Base-by-base conservation (phyloP, 2,329 filamentous ascomycete species). In the Alternaria burnsii region DNA sequence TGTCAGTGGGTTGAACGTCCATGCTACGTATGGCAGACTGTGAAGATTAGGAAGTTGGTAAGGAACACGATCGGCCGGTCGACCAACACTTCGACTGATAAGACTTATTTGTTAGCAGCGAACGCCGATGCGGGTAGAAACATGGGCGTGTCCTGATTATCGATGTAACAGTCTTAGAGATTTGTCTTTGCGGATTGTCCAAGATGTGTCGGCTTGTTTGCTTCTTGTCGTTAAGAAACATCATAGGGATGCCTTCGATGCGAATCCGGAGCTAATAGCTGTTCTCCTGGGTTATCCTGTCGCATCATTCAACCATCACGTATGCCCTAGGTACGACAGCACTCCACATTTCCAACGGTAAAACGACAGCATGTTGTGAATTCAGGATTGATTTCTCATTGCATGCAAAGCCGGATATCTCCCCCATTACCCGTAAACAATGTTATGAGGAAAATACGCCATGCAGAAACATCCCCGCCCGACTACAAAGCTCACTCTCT, bases 341-440 rank as follows among this genome's bases (percentile, higher is more conserved):
- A 24, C 12, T 16, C 12, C 20, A 22, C 1, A 42, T 9, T 12
- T 42, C 20, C 7, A 12, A 42, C 11, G 14, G 40, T 20, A 42
- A 11, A 2, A 4, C 18, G 1, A 34, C 6, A 32, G 18, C 38
- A n/a, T 30, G 24, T 48, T 55, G 57, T 69, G 64, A 65, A 67
- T 63, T 70, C 67, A 68, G 67, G 62, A 66, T 72, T 62, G 67
- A 66, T 68, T 69, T 73, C 70, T 66, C 55, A 40, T 52, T 59
- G 61, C 66, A 67, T 68, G 46, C 66, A 61, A 61, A 67, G 62
- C 65, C 68, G 59, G 57, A 65, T 63, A 66, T 66, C 40, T 42
- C 61, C 52, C 26, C 40, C 51, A 22, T 55, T 63, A 46, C 55
- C 63, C 63, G 58, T 58, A 61, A 63, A 44, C 51, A 53, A 32